Evolutionary conservation across 768 basidiomycete genomes (phyloP).

Genomic region (Kwoniella dejecticola): DNA sequence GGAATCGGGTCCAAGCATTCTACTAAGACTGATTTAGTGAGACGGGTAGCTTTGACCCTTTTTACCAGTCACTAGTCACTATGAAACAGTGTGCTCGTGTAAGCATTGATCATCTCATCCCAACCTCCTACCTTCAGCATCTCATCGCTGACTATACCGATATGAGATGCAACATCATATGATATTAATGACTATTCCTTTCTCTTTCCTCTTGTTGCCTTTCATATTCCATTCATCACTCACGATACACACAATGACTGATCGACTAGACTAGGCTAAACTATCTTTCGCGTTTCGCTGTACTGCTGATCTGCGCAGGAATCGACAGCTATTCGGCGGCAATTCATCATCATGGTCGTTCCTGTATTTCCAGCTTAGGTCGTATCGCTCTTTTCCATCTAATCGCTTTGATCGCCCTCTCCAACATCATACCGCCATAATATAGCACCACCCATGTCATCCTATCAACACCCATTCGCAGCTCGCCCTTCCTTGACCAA

Average conservation of each 20-base stretch:
- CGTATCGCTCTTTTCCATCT: neutral
- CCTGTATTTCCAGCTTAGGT: slow-evolving; percentile 5
- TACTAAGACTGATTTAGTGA: too few species aligned
- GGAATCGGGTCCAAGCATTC: too few species aligned
- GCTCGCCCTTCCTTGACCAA: slow-evolving; percentile 11
- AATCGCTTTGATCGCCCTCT: neutral
- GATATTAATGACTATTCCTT: too few species aligned
- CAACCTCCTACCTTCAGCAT: neutral
- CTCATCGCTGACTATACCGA: neutral
- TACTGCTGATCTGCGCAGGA: too few species aligned
- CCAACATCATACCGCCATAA: neutral
- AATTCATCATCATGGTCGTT: neutral
- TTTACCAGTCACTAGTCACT: neutral
- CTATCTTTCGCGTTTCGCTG: too few species aligned
- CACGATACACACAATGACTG: too few species aligned
- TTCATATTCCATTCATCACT: too few species aligned
- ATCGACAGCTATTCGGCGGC: neutral
- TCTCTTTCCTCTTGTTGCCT: too few species aligned
- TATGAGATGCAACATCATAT: neutral
- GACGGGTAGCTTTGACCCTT: neutral
- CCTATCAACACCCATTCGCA: slow-evolving; percentile 10
- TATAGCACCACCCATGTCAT: neutral
- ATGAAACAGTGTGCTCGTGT: too few species aligned
- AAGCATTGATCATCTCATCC: neutral
- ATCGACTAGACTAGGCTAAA: too few species aligned